phyloP scores from a whole-genome alignment of 257 asterid genomes.

The Petrea volubilis region DNA sequence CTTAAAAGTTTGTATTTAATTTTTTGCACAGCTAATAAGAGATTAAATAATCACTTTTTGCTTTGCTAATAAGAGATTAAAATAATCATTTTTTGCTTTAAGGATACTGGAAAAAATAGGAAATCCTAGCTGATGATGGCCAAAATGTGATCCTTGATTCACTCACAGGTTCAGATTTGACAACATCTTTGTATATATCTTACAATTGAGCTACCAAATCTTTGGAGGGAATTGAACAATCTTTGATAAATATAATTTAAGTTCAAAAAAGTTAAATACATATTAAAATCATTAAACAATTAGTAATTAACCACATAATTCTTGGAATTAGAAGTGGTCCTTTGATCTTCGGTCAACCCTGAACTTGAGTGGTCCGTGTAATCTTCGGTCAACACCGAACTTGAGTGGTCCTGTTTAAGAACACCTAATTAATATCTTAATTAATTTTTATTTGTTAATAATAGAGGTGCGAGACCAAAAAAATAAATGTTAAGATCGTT shows the following conservation, averaged over 20 bases:
- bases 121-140: too few relatives aligned
- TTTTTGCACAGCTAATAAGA: too few relatives aligned
- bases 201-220: conserved; percentile 1
- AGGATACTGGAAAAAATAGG: background rate
- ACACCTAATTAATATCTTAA: too few relatives aligned
- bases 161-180: background rate
- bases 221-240: background rate
- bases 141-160: background rate
- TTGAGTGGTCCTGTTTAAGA: too few relatives aligned
- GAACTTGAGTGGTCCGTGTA: background rate
- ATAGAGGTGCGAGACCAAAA: too few relatives aligned
- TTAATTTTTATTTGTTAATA: too few relatives aligned
- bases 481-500: too few relatives aligned
- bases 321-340: background rate
- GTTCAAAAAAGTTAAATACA: background rate
- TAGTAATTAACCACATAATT: background rate
- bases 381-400: too few relatives aligned
- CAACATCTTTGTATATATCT: background rate
- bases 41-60: too few relatives aligned
- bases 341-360: background rate
- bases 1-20: too few relatives aligned
- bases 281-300: background rate
- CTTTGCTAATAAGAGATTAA: too few relatives aligned
- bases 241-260: background rate
- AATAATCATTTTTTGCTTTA: too few relatives aligned